Evolutionary conservation across 495 filamentous ascomycete genomes (phyloP).

Genomic region (Penicillium arizonense): DNA sequence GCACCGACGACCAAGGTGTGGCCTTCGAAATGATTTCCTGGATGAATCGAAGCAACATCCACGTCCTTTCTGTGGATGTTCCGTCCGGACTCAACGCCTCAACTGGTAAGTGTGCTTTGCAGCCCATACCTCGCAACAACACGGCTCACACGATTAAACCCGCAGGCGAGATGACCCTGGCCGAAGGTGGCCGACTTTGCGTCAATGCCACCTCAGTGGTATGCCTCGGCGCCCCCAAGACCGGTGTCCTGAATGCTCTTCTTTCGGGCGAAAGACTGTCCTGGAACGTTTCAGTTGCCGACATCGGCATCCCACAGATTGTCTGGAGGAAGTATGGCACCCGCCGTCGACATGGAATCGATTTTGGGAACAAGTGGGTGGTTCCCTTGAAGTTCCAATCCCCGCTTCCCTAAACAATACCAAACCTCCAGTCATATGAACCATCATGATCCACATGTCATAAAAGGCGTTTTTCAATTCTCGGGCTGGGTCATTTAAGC

Average conservation of each 20-base stretch:
- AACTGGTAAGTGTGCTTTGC: conserved; percentile 51
- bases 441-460: conserved; percentile 6
- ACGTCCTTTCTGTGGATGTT: conserved; percentile 78
- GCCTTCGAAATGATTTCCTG: conserved; percentile 83
- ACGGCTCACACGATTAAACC: conserved; percentile 5
- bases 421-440: neutral
- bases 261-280: conserved; percentile 51
- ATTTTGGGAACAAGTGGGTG: conserved; percentile 85
- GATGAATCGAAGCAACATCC: conserved; percentile 78
- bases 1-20: conserved; percentile 75
- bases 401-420: conserved; percentile 1
- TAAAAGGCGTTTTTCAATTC: conserved; percentile 6
- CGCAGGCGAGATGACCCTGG: conserved; percentile 47
- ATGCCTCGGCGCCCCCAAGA: conserved; percentile 79
- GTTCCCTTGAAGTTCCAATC: conserved; percentile 47
- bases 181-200: conserved; percentile 71
- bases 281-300: conserved; percentile 78
- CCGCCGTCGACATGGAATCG: conserved; percentile 72
- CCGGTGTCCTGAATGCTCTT: conserved; percentile 72
- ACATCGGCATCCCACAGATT: conserved; percentile 78
- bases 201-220: conserved; percentile 76
- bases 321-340: conserved; percentile 88
- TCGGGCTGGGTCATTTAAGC: neutral
- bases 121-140: conserved; percentile 21
- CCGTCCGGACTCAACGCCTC: conserved; percentile 83